Conservation (phyloP, 768 basidiomycete species). For the Dioszegia aurantiaca region DNA sequence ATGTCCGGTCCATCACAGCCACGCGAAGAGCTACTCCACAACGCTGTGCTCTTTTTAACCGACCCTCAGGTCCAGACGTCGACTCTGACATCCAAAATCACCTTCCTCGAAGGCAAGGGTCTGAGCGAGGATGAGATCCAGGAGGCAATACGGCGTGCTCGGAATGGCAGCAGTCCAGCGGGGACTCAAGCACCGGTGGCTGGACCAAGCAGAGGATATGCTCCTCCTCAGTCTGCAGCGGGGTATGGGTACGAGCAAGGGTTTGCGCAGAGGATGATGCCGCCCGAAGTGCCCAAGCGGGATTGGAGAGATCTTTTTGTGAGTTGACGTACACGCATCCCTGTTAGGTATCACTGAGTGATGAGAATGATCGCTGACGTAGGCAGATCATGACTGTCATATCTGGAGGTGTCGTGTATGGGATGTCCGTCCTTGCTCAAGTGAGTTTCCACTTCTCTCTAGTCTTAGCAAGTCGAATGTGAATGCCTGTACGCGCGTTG, state of each 20-base stretch:
- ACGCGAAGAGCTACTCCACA: constrained; percentile 70
- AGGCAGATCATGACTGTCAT: constrained; percentile 84
- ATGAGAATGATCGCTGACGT: not conserved
- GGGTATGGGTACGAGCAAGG: constrained; percentile 13
- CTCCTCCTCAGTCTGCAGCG: not conserved
- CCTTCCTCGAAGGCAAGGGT: constrained; percentile 95
- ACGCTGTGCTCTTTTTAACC: constrained; percentile 78
- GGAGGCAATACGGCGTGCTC: constrained; percentile 65
- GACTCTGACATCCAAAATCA: constrained; percentile 75
- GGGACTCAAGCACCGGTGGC: constrained; percentile 1
- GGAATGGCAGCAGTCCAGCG: not conserved
- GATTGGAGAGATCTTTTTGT: constrained; percentile 99
- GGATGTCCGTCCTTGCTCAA: constrained; percentile 73
- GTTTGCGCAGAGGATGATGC: constrained; percentile 22
- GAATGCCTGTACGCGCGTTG: too few relatives aligned
- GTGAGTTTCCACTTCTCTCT: constrained; percentile 53
- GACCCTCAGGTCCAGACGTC: constrained; percentile 81
- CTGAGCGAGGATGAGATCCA: constrained; percentile 80
- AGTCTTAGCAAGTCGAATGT: too few relatives aligned
- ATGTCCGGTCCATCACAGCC: not conserved
- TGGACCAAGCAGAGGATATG: not conserved
- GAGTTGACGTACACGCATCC: constrained; percentile 54
- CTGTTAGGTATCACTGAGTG: not conserved
- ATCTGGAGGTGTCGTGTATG: constrained; percentile 79
- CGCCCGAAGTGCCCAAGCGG: constrained; percentile 61